These are phyloP conservation scores for Trametopsis cervina DNA, from an alignment of 768 basidiomycete species.

Conservation along the genomic window DNA sequence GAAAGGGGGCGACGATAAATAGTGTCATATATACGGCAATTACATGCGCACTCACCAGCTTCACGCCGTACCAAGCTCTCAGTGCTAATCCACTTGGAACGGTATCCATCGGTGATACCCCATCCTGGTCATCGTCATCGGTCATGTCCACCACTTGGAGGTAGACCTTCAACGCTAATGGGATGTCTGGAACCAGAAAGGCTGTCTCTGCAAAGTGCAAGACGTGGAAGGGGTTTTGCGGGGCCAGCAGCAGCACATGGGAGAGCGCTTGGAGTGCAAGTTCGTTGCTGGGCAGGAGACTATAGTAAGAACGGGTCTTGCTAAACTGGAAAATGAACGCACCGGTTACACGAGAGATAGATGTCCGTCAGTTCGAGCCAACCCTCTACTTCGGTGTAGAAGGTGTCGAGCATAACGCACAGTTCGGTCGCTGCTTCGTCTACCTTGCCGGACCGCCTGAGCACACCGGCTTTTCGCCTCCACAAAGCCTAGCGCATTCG, in stretches of 20 bases:
- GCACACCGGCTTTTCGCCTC: conserved; percentile 77
- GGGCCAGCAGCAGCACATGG: conserved; percentile 74
- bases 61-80: conserved; percentile 80
- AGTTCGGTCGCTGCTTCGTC: conserved; percentile 70
- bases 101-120: conserved; percentile 40
- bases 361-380: conserved; percentile 86
- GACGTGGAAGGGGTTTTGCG: conserved; percentile 80
- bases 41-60: conserved; percentile 47
- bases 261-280: conserved; percentile 68
- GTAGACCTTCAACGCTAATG: conserved; percentile 74
- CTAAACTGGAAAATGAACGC: conserved; percentile 22
- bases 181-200: conserved; percentile 69
- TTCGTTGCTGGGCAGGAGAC: conserved; percentile 47
- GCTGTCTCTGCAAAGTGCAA: conserved; percentile 87
- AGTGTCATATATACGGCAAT: neutral
- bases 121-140: conserved; percentile 48
- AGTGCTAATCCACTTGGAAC: conserved; percentile 45
- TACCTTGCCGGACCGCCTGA: conserved; percentile 52
- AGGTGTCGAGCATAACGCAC: conserved; percentile 69
- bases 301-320: neutral
- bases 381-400: conserved; percentile 82
- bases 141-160: conserved; percentile 76
- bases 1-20: neutral
- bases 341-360: conserved; percentile 73
- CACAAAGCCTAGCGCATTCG: conserved; percentile 61